Evolutionary conservation across 2,329 filamentous ascomycete species (phyloP), one percentile per base, ranked within the genome.

Genomic region (Aspergillus novoparasiticus): DNA sequence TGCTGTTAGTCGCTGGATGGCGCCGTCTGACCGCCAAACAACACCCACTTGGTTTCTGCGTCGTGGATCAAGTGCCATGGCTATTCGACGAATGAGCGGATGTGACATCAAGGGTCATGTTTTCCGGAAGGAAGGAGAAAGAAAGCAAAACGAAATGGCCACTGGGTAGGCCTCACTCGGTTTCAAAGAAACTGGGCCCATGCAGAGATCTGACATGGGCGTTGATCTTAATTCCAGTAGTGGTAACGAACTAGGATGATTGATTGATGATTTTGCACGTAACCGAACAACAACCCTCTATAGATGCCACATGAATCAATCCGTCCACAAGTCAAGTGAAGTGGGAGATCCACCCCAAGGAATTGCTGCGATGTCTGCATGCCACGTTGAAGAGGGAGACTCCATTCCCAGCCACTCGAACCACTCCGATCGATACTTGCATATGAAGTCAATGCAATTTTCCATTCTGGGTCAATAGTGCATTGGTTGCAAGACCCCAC

Each of bases 1-100:
- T 70, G 69, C 68, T 67, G 60, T 61, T 68, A 67, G 67, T 69
- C 64, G 62, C 66, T 57, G 63, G 59, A 64, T 57, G 61, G 66
- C 61, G 65, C 64, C 59, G 61, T 67, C 69, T 68, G 67, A 69
- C 67, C 67, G 67, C 68, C 65, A 63, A 63, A 66, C 32, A 53
- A 62, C 62, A 58, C 48, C 68, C 68, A 68, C 65, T 65, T 39
- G 21, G 56, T 56, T 28, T 23, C 57, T 57, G 61, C 57, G 59
- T 61, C 64, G 64, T 62, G 62, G 59, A 60, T 56, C 55, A 61
- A 58, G 59, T 59, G 48, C 34, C 54, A 60, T 51, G 46, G 30
- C 26, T 48, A n/a, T 19, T 28, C 48, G 43, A 57, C 61, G 50
- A 63, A 63, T 62, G 54, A 57, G 59, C 39, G 30, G 19, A 8